Conservation (phyloP, 805 yeast genomes). For the Yarrowia porcina region DNA sequence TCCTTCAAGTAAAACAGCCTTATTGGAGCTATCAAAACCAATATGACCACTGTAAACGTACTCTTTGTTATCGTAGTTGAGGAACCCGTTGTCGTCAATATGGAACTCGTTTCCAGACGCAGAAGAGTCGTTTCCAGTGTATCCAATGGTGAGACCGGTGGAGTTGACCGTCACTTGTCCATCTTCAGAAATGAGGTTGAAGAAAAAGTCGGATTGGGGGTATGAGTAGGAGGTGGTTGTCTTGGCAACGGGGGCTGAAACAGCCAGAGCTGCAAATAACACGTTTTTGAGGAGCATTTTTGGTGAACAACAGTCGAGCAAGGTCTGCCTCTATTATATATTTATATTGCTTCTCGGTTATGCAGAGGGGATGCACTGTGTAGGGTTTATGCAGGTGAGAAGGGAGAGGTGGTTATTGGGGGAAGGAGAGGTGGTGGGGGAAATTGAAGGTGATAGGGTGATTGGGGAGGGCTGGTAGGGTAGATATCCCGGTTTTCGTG, state of each 20-base stretch:
- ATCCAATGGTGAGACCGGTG: not conserved
- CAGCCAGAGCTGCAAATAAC: not conserved
- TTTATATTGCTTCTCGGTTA: not conserved
- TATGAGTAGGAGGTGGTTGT: not conserved
- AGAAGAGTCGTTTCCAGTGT: not conserved
- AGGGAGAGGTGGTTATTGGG: not conserved
- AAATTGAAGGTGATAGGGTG: not conserved
- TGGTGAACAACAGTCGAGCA: too few relatives aligned
- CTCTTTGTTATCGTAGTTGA: constrained; percentile 5
- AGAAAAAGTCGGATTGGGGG: not conserved
- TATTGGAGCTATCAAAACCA: not conserved
- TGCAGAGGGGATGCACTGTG: not conserved
- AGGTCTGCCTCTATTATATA: too few relatives aligned
- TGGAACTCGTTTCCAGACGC: constrained; percentile 8
- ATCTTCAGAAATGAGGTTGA: not conserved
- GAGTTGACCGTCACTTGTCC: not conserved
- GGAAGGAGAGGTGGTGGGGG: not conserved
- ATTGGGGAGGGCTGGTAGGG: too few relatives aligned
- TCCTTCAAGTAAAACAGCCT: not conserved
- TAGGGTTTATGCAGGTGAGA: not conserved
- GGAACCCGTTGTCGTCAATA: constrained; percentile 2
- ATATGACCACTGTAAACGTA: not conserved
- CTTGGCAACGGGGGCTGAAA: not conserved
- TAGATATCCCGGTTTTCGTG: not conserved
- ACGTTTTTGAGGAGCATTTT: not conserved